Base-by-base conservation (phyloP, 163 green algal genomes). In the Trebouxia gelatinosa region DNA sequence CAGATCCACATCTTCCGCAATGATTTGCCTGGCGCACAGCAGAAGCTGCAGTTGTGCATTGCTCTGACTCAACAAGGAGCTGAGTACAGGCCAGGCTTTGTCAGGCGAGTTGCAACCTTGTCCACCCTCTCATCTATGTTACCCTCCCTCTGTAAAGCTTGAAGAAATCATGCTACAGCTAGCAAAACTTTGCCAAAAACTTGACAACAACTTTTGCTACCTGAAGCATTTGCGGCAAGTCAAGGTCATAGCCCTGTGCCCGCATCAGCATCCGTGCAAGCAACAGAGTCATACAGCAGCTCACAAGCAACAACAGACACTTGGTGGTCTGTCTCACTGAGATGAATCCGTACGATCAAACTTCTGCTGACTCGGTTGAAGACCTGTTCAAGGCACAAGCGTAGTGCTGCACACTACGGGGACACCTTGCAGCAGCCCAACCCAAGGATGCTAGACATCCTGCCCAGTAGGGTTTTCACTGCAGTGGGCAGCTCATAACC, bases 41-140 rank as follows among this genome's bases (percentile, higher is more conserved):
- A 51, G 3, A 35, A 72, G 37, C 64, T 72, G 5, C 32, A 72
- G 1, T 54, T 23, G 1, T 72, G 64, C 35, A 51, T 72, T 11
- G n/a, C 35, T 3, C 64, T 72, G 35, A 72, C 64, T n/a, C 35
- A 72, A 21, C 32, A 43, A 6, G 64, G 64, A 21, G 64, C 64
- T 72, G 64, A 72, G 35, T 72, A 72, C 35, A 32, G 64, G 9
- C 64, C 64, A 51, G 64, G 64, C 35, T 72, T 72, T 37, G 50
- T 72, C 35, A 72, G 64, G 64, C 50, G 64, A 23, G 16, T 11
- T n/a, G n/a, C n/a, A n/a, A n/a, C n/a, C n/a, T n/a, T n/a, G n/a
- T n/a, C n/a, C n/a, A n/a, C n/a, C n/a, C n/a, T n/a, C n/a, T n/a
- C n/a, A n/a, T n/a, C n/a, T n/a, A n/a, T n/a, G n/a, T 31, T 39